These are phyloP conservation scores for Clausena lansium DNA, from an alignment of 345 rosid species.

Conservation along the genomic window DNA sequence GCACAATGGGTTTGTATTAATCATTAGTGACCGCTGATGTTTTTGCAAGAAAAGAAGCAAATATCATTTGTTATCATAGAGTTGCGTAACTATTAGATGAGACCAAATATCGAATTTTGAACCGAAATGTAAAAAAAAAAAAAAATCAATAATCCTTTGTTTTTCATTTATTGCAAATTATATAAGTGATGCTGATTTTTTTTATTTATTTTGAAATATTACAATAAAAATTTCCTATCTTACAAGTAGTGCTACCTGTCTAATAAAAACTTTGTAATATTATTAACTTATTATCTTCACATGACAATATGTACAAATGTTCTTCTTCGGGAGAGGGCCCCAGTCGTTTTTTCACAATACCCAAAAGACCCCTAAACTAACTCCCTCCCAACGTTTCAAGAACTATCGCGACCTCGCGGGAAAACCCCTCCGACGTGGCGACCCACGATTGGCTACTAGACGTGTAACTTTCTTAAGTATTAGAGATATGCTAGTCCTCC, in stretches of 20 bases:
- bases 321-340: neutral
- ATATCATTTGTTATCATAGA: neutral
- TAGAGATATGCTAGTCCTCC: too few relatives aligned
- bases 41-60: neutral
- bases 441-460: neutral
- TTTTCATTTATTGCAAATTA: too few relatives aligned
- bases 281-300: too few relatives aligned
- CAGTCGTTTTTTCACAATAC: neutral
- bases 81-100: neutral
- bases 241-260: too few relatives aligned
- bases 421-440: neutral
- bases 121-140: too few relatives aligned
- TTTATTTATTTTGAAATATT: too few relatives aligned
- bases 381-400: constrained; percentile 2
- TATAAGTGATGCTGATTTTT: too few relatives aligned
- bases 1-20: neutral
- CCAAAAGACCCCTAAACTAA: neutral
- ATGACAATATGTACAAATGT: neutral
- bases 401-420: constrained; percentile 19
- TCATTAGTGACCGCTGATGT: neutral
- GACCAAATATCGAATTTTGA: neutral
- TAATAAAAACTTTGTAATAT: too few relatives aligned
- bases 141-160: too few relatives aligned
- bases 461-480: constrained; percentile 11
- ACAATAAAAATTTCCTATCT: too few relatives aligned